Conservation (phyloP, 495 filamentous ascomycete genomes). For the Barbatosphaeria neglecta region DNA sequence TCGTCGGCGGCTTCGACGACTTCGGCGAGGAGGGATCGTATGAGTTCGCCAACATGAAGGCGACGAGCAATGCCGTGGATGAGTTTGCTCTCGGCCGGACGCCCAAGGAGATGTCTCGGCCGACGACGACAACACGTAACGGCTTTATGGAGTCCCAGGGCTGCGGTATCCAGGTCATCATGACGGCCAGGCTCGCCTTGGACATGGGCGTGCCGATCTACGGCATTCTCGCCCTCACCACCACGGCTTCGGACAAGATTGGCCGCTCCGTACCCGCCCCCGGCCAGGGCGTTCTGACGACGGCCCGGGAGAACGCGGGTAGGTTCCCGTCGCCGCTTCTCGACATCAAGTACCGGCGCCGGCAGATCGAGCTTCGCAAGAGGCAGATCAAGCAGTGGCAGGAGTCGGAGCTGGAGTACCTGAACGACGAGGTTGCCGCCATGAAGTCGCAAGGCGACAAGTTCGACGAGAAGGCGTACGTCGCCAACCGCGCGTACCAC, state of each 20-base stretch:
- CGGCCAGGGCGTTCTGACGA: slow-evolving; percentile 95
- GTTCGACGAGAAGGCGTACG: slow-evolving; percentile 72
- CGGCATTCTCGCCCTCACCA: slow-evolving; percentile 84
- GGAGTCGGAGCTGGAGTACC: slow-evolving; percentile 82
- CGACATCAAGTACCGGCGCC: slow-evolving; percentile 91
- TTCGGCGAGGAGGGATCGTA: slow-evolving; percentile 99
- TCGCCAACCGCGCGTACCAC: slow-evolving; percentile 72
- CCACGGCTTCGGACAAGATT: slow-evolving; percentile 98
- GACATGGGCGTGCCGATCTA: slow-evolving; percentile 99
- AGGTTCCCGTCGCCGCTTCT: slow-evolving; percentile 91
- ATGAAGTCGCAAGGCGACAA: slow-evolving; percentile 68
- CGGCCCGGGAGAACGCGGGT: slow-evolving; percentile 76
- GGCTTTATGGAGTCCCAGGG: slow-evolving; percentile 99
- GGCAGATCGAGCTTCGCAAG: slow-evolving; percentile 85
- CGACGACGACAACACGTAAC: slow-evolving; percentile 88
- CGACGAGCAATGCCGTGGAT: slow-evolving; percentile 91
- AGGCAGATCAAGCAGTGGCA: slow-evolving; percentile 92
- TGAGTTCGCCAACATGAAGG: slow-evolving; percentile 99
- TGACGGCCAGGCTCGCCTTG: slow-evolving; percentile 88
- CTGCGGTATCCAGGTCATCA: slow-evolving; percentile 95
- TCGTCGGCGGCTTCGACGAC: slow-evolving; percentile 98
- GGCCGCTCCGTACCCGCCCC: slow-evolving; percentile 94
- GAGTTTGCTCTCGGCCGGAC: slow-evolving; percentile 93
- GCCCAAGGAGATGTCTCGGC: slow-evolving; percentile 93
- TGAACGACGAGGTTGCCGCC: slow-evolving; percentile 81